Evolutionary conservation across 2,329 filamentous ascomycete genomes (phyloP).

Genomic region (Botryosphaeria agaves): DNA sequence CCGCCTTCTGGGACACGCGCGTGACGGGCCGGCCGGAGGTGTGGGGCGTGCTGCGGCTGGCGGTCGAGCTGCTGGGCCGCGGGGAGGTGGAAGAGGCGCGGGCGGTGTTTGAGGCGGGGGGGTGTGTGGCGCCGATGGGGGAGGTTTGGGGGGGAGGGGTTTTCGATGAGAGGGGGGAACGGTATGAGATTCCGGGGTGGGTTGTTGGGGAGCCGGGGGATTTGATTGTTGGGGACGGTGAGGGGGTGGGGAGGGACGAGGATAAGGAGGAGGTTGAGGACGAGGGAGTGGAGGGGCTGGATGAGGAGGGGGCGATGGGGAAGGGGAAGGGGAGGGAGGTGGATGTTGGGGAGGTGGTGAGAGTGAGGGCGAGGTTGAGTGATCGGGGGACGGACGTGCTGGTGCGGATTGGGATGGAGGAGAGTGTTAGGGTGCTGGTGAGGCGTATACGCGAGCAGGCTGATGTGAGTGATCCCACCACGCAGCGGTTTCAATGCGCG

Average conservation of each 20-base stretch:
- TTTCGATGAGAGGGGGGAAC: constrained; percentile 24
- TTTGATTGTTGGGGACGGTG: constrained; percentile 13
- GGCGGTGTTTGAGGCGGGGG: constrained; percentile 61
- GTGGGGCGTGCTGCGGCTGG: constrained; percentile 59
- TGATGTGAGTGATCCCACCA: constrained; percentile 39
- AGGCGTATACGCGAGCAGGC: constrained; percentile 46
- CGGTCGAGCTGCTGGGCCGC: constrained; percentile 48
- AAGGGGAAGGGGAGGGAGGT: constrained; percentile 15
- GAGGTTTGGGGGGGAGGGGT: constrained; percentile 16
- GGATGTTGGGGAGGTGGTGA: constrained; percentile 11
- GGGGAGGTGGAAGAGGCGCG: constrained; percentile 43
- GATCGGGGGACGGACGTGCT: constrained; percentile 19
- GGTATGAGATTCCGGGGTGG: constrained; percentile 28
- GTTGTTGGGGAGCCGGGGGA: constrained; percentile 25
- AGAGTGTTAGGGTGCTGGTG: constrained; percentile 47
- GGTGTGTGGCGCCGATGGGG: constrained; percentile 29
- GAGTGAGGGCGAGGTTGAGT: constrained; percentile 19
- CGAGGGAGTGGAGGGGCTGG: constrained; percentile 5
- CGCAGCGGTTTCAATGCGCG: no score
- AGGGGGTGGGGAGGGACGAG: constrained; percentile 8
- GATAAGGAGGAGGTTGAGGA: constrained; percentile 11
- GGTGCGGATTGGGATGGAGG: constrained; percentile 15
- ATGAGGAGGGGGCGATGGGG: constrained; percentile 8
- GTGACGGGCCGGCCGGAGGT: constrained; percentile 62
- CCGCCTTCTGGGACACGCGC: constrained; percentile 79